Evolutionary conservation across 2,329 filamentous ascomycete species (phyloP).

Genomic region (Monosporascus sp.): DNA sequence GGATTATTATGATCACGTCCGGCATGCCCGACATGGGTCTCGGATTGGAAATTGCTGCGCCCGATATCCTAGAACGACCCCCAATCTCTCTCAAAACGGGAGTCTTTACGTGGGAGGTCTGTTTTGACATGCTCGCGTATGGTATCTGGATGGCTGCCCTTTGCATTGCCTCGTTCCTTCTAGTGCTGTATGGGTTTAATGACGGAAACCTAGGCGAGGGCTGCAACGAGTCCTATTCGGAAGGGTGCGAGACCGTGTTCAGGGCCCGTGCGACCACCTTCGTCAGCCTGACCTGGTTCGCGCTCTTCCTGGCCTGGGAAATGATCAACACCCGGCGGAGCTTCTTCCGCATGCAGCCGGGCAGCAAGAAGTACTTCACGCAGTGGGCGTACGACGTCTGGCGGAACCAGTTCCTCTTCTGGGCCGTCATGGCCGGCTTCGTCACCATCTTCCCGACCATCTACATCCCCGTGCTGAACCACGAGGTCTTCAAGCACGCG

Average conservation of each 20-base stretch:
- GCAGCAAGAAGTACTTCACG: constrained; percentile 53
- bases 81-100: constrained; percentile 58
- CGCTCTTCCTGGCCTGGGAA: constrained; percentile 74
- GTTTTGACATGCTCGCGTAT: constrained; percentile 63
- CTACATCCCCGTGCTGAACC: constrained; percentile 58
- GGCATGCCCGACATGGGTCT: constrained; percentile 73
- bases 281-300: constrained; percentile 70
- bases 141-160: constrained; percentile 64
- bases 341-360: constrained; percentile 70
- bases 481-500: constrained; percentile 54
- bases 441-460: constrained; percentile 45
- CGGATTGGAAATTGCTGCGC: constrained; percentile 64
- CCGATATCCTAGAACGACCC: constrained; percentile 63
- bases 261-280: constrained; percentile 70
- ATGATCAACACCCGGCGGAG: constrained; percentile 67
- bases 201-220: constrained; percentile 46
- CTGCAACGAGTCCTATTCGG: constrained; percentile 56
- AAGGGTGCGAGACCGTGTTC: constrained; percentile 58
- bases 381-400: constrained; percentile 65
- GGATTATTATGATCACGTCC: constrained; percentile 78
- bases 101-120: constrained; percentile 61
- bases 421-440: constrained; percentile 48
- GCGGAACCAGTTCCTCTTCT: constrained; percentile 69
- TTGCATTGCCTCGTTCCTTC: constrained; percentile 56
- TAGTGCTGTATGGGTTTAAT: constrained; percentile 61